Conservation (phyloP, 2,329 filamentous ascomycete genomes). For the Neopestalotiopsis rosae region DNA sequence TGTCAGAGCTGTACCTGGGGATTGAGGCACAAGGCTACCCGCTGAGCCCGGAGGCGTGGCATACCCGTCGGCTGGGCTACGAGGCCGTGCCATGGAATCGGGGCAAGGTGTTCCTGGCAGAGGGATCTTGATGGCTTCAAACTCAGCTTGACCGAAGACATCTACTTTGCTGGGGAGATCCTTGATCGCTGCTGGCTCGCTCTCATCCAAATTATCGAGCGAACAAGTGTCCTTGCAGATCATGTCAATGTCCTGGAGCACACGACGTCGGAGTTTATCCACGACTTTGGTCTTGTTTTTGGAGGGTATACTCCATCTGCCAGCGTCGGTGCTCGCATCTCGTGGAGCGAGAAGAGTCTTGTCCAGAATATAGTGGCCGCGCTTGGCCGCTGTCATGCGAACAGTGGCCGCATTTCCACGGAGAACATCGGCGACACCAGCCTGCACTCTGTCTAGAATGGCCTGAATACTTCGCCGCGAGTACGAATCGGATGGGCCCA, state of each 20-base stretch:
- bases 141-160: not conserved
- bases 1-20: not conserved
- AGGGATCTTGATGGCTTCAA: not conserved
- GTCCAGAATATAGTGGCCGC: slow-evolving; percentile 58
- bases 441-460: slow-evolving; percentile 56
- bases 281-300: slow-evolving; percentile 47
- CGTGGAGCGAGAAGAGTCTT: slow-evolving; percentile 48
- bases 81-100: not conserved
- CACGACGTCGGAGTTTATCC: slow-evolving; percentile 47
- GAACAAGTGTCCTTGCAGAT: slow-evolving; percentile 58
- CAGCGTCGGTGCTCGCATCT: slow-evolving; percentile 25
- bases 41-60: not conserved
- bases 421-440: slow-evolving; percentile 54
- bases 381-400: slow-evolving; percentile 54
- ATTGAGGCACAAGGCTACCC: not conserved
- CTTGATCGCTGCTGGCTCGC: slow-evolving; percentile 2
- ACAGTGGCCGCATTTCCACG: slow-evolving; percentile 52
- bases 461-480: slow-evolving; percentile 52
- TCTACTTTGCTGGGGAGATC: slow-evolving; percentile 6
- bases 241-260: slow-evolving; percentile 53
- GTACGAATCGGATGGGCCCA: slow-evolving; percentile 48
- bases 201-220: slow-evolving; percentile 41
- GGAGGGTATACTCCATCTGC: slow-evolving; percentile 35
- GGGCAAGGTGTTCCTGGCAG: slow-evolving; percentile 2
- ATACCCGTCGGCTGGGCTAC: not conserved